Conservation (phyloP, 2,329 filamentous ascomycete genomes). For the Clarireedia sp. region DNA sequence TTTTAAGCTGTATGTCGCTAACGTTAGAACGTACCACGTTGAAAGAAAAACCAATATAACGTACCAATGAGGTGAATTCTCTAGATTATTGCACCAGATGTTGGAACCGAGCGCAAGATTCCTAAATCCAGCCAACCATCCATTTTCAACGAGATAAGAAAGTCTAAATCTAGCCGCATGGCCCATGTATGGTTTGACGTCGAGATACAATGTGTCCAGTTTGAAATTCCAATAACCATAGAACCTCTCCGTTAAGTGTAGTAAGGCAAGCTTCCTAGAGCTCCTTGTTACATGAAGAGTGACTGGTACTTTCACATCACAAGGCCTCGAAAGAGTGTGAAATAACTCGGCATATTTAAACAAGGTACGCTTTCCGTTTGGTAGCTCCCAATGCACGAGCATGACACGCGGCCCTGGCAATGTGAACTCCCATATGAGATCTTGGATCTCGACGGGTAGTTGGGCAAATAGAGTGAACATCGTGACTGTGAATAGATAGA, state of each 20-base stretch:
- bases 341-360: not conserved
- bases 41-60: not conserved
- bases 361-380: not conserved
- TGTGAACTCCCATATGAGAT: not conserved
- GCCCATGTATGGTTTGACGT: not conserved
- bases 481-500: not conserved
- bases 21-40: not conserved
- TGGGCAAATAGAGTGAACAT: not conserved
- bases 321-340: not conserved
- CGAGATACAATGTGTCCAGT: not conserved
- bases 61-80: not conserved
- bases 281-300: not conserved
- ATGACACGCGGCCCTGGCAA: not conserved
- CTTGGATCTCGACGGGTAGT: not conserved
- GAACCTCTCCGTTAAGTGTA: not conserved
- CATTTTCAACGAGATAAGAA: not conserved
- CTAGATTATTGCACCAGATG: not conserved
- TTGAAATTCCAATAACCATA: constrained; percentile 1
- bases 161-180: not conserved
- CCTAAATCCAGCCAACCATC: not conserved
- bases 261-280: not conserved
- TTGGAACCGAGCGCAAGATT: not conserved
- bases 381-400: not conserved
- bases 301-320: not conserved
- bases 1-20: not conserved